Evolutionary conservation across 2,329 filamentous ascomycete genomes (phyloP), one percentile per base, ranked within the genome.

Genomic region (Ceratocystis huliohia): DNA sequence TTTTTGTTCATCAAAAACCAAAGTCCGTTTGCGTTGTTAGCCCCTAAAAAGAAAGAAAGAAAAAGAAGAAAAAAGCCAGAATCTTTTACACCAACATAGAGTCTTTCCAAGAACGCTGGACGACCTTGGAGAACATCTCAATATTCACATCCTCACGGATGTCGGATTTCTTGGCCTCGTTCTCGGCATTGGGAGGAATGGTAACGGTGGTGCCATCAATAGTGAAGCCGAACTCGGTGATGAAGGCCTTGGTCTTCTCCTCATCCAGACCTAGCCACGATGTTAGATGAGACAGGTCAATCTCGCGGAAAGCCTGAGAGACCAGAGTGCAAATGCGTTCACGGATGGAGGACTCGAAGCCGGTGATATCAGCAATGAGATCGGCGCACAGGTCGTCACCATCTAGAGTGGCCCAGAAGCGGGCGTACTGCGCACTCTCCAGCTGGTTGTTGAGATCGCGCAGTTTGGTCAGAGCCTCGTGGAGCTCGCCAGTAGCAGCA

Each of bases 351-450:
- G 97, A 93, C 81, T 99, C 94, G 75, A 99, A 99, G 48, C 92
- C 94, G 59, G 86, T 83, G 64, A 97, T 92, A 73, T 99, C 95
- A 72, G 93, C 94, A 68, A 93, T 91, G 71, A 99, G 80, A 75
- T 99, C 94, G 69, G 93, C 92, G 79, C 96, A 97, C 67, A 96
- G 83, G 76, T 99, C 94, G 74, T 99, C 93, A 68, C 86, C 88
- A 80, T 96, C 91, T 67, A 97, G 82, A 7, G 90, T 92, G 59
- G 85, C 84, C 94, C 94, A 99, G 85, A 99, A 99, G 71, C 85
- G 83, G 68, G 87, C 82, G 80, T 97, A 99, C 77, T 95, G 88
- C 66, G 92, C 90, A 71, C 88, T 88, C 76, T 93, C 89, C 72
- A 99, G 90, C 74, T 95, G 87, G 70, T 85, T 87, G 81, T 91